These are phyloP conservation scores for Capsicum chinense DNA, from an alignment of 257 asterid species.

Conservation along the genomic window DNA sequence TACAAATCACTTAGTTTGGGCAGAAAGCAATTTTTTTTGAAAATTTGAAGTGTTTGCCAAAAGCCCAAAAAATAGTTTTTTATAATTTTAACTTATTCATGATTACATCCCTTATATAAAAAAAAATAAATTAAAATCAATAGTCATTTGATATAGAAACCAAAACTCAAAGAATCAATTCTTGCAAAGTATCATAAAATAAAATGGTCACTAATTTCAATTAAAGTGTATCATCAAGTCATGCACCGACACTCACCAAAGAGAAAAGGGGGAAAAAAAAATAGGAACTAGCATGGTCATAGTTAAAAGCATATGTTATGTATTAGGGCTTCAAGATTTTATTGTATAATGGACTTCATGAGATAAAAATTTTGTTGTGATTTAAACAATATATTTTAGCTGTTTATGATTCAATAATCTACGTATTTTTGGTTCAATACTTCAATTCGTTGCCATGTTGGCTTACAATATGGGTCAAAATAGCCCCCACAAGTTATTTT, in stretches of 20 bases:
- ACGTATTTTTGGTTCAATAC: too few species aligned
- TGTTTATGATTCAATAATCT: too few species aligned
- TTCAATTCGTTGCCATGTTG: neutral
- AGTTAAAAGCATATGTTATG: neutral
- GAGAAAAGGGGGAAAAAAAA: neutral
- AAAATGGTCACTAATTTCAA: neutral
- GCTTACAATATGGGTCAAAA: too few species aligned
- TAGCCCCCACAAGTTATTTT: too few species aligned
- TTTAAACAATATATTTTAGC: too few species aligned
- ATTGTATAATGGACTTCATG: too few species aligned
- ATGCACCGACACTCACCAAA: conserved; percentile 13
- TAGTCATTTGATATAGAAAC: neutral
- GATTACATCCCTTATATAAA: neutral
- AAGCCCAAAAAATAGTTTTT: too few species aligned
- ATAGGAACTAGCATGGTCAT: neutral
- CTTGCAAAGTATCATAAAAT: neutral
- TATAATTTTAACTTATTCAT: neutral
- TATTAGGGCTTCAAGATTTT: neutral
- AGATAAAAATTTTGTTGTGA: neutral
- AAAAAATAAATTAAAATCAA: neutral
- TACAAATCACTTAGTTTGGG: too few species aligned
- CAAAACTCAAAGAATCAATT: neutral
- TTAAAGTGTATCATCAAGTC: neutral
- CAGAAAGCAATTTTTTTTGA: too few species aligned
- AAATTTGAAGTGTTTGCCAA: too few species aligned